Evolutionary conservation across 345 rosid species (phyloP), one percentile per base, ranked within the genome.

Genomic region (Citrus sp.): DNA sequence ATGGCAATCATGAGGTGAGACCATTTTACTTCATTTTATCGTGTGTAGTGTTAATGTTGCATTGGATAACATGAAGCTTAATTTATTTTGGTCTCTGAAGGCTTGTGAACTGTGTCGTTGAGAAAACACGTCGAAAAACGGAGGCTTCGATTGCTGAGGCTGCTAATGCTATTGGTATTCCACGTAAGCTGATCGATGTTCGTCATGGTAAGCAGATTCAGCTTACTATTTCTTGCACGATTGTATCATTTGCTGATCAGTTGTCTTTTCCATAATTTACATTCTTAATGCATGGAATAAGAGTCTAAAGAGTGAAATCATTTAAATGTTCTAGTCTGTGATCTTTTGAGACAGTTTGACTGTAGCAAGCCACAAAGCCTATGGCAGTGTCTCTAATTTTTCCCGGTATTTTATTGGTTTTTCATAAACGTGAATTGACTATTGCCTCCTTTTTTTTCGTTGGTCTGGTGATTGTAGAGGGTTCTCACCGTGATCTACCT

Each of bases 71-170:
- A 49, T 42, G 63, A 49, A 71, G 63, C 56, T 77, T 70, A 51
- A 22, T 18, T 51, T 72, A 13, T 25, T 51, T 63, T 77, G 77
- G 14, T 66, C 32, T 67, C 66, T 82, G 78, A 80, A 97, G 98
- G 96, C 97, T 97, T 70, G 98, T 94, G 74, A 94, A 97, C 77
- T 90, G 93, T 84, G 92, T 90, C 63, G 88, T 93, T 46, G 99
- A 97, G 86, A 97, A 92, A 90, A 90, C 89, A 24, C 90, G 98
- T 62, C 90, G 86, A 78, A 90, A 86, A 78, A 86, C 82, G 28
- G 86, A 86, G 42, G 71, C 87, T 79, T 97, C 98, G 46, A 93
- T 94, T 85, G 98, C 96, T 10, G 94, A 87, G 80, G 99, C 99
- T 67, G 98, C 99, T 62, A 85, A 73, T 79, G 92, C 82, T 74